These are phyloP conservation scores for Alternaria angustiovoidea DNA, from an alignment of 2,329 filamentous ascomycete genomes.

Conservation along the genomic window DNA sequence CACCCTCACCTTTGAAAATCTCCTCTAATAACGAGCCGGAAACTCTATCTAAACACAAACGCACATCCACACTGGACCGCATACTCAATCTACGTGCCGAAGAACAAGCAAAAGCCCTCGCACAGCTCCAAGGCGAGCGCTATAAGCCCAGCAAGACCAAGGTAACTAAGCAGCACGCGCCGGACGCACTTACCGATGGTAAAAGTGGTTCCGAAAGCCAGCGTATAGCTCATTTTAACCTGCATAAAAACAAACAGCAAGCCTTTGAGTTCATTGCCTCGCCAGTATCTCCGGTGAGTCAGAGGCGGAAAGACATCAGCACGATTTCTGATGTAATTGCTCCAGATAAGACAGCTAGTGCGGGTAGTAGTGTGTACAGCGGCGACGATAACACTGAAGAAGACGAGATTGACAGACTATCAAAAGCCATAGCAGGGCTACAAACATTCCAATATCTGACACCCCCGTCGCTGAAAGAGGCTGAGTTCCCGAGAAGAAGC, in stretches of 20 bases:
- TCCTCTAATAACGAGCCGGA: neutral
- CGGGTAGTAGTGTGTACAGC: neutral
- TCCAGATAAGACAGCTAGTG: accelerated
- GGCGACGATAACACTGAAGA: neutral
- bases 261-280: neutral
- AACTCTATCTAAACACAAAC: neutral
- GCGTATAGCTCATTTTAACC: neutral
- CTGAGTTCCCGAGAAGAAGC: constrained; percentile 1
- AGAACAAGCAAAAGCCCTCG: constrained; percentile 8
- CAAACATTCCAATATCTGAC: neutral
- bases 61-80: constrained; percentile 2
- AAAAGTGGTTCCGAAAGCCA: neutral
- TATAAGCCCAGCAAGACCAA: neutral
- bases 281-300: accelerated
- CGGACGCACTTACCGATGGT: neutral
- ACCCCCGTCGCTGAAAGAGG: neutral
- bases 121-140: neutral
- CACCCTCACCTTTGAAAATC: neutral
- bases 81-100: neutral
- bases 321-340: accelerated
- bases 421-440: neutral
- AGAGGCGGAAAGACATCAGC: neutral
- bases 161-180: neutral
- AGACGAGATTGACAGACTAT: neutral
- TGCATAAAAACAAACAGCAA: neutral